Base-by-base conservation (phyloP, 192 early-diverging fungal species). In the Coemansia reversa region DNA sequence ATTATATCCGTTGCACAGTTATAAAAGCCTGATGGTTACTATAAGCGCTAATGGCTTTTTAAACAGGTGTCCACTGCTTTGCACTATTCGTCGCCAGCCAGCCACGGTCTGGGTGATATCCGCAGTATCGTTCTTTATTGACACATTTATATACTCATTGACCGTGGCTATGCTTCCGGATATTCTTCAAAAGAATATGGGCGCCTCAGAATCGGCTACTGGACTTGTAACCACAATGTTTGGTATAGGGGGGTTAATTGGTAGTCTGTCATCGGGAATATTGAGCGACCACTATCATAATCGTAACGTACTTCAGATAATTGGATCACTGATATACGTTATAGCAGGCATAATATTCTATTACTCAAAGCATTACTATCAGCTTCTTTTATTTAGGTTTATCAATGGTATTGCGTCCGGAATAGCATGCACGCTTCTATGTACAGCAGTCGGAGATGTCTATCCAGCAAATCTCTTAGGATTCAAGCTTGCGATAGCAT, bases 221-320 rank as follows among this genome's bases (percentile, higher is more conserved):
- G 73, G 73, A 9, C 49, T 66, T 2, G 60, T 75, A 23, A 69
- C 73, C 1, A 55, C 73, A 20, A 65, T 75, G 73, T 75, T 75
- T 61, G 73, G 73, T 28, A 39, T 75, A 5, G 73, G 73, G 1
- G 57, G 39, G 8, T 42, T 69, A 20, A 20, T 75, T 30, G 67
- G 73, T 19, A 33, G 55, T 12, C 11, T 56, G 8, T 45, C 59
- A 22, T 29, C 63, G 1, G 66, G 58, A 23, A 23, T 63, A 16
- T 53, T 65, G 14, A 75, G 73, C 51, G 73, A 75, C 47, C 58
- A 56, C 9, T 24, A 62, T 14, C 48, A 49, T 16, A 23, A 51
- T 4, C 67, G 73, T 20, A 47, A 63, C 27, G 32, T n/a, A 2
- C 24, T 75, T 19, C 73, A 75, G 51, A 50, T 69, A 7, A 18